These are phyloP conservation scores for Hyaloscypha finlandica DNA, from an alignment of 495 filamentous ascomycete species.

Conservation along the genomic window DNA sequence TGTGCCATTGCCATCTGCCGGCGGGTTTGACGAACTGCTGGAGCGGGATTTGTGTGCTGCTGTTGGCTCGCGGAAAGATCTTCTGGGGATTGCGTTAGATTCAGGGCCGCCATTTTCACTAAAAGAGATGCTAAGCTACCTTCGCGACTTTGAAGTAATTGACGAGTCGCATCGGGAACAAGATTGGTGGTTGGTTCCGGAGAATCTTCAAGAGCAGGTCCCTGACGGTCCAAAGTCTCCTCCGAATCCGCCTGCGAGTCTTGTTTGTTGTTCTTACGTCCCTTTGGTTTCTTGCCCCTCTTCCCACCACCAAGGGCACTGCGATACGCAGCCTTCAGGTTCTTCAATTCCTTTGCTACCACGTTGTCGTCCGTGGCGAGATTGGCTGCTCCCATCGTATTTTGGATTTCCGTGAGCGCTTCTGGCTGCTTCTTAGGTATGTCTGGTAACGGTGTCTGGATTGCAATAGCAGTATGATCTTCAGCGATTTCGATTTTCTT, in stretches of 20 bases:
- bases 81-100: constrained; percentile 19
- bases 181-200: background rate
- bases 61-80: constrained; percentile 6
- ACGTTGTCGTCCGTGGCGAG: constrained; percentile 23
- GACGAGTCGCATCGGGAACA: constrained; percentile 10
- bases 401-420: constrained; percentile 37
- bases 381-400: constrained; percentile 24
- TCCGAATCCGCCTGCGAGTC: background rate
- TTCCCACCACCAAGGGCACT: constrained; percentile 33
- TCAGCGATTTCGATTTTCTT: constrained; percentile 27
- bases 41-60: constrained; percentile 29
- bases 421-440: background rate
- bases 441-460: constrained; percentile 11
- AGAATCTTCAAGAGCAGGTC: background rate
- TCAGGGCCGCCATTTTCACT: constrained; percentile 1
- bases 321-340: constrained; percentile 31
- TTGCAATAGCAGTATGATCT: constrained; percentile 26
- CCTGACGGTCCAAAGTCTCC: constrained; percentile 3
- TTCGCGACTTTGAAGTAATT: constrained; percentile 13
- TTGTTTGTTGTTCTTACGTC: constrained; percentile 34
- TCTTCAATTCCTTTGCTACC: constrained; percentile 29
- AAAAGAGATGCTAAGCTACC: constrained; percentile 21
- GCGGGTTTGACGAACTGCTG: constrained; percentile 39
- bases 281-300: constrained; percentile 32
- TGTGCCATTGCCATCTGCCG: constrained; percentile 44